These are phyloP conservation scores for Geotrichum fermentans DNA, from an alignment of 1,139 yeast genomes.

Conservation along the genomic window DNA sequence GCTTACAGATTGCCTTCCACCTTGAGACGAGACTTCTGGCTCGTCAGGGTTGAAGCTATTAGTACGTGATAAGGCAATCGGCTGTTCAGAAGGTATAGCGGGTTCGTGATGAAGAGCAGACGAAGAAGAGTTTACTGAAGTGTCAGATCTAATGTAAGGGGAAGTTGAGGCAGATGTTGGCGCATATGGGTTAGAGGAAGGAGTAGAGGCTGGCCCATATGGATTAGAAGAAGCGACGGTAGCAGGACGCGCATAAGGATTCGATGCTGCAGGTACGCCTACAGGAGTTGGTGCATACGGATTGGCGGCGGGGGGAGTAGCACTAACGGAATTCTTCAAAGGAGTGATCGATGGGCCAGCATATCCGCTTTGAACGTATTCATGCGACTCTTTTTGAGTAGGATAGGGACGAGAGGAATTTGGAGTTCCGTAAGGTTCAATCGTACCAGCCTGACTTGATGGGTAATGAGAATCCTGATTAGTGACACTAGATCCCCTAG, in stretches of 20 bases:
- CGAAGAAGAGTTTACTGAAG: too few relatives aligned
- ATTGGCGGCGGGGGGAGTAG: background rate
- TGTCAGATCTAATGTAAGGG: too few relatives aligned
- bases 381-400: too few relatives aligned
- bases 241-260: too few relatives aligned
- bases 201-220: constrained; percentile 2
- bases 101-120: background rate
- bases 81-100: background rate
- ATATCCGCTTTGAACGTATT: too few relatives aligned
- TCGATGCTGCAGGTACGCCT: background rate
- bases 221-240: constrained; percentile 12
- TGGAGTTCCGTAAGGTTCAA: constrained; percentile 2
- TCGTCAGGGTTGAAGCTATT: background rate
- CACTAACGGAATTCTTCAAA: background rate
- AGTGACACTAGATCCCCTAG: constrained; percentile 1
- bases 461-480: constrained; percentile 1
- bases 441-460: background rate
- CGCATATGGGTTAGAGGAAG: constrained; percentile 16
- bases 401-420: constrained; percentile 9
- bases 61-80: background rate
- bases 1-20: background rate
- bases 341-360: background rate
- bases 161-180: constrained; percentile 1
- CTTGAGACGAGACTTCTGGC: background rate
- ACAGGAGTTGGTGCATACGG: background rate